A percentile compares a stretch with the other conserved stretches of the same genome.
phyloP scores from a whole-genome alignment of 1,284 basidiomycete genomes.

The Ustilago hordei region DNA sequence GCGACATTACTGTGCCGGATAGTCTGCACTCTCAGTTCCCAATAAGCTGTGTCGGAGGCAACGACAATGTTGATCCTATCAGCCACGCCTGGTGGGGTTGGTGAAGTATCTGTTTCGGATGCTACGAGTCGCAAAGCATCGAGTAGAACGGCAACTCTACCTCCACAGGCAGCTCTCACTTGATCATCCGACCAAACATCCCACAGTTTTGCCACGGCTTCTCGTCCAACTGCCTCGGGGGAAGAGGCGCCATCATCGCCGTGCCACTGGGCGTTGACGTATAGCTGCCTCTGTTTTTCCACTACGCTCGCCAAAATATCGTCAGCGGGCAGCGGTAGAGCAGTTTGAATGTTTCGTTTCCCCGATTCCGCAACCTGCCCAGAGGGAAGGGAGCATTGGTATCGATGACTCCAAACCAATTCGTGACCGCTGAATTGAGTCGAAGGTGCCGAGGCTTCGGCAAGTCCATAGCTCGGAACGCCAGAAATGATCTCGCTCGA shows the following conservation, averaged over 20 bases:
- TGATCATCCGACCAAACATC: slow-evolving; percentile 47
- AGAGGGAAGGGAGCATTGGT: slow-evolving; percentile 25
- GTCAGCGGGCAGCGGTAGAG: slow-evolving; percentile 23
- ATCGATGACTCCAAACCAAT: slow-evolving; percentile 47
- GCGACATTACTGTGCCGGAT: slow-evolving; percentile 32
- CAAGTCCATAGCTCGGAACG: neutral
- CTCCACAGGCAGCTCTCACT: slow-evolving; percentile 39
- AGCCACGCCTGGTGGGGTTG: neutral
- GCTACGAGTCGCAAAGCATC: slow-evolving; percentile 44
- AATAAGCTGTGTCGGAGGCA: slow-evolving; percentile 26
- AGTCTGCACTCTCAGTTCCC: slow-evolving; percentile 43
- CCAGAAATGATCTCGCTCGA: neutral
- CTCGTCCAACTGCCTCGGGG: slow-evolving; percentile 16
- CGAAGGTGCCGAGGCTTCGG: slow-evolving; percentile 16
- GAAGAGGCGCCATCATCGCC: slow-evolving; percentile 33
- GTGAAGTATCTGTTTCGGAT: slow-evolving; percentile 1
- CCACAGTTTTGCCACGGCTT: slow-evolving; percentile 40
- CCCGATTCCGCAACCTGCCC: slow-evolving; percentile 28
- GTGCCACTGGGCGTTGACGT: slow-evolving; percentile 43
- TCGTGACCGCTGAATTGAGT: slow-evolving; percentile 42
- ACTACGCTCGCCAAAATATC: slow-evolving; percentile 32
- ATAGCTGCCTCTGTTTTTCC: slow-evolving; percentile 48
- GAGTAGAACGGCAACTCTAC: slow-evolving; percentile 20
- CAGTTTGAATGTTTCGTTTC: slow-evolving; percentile 45
- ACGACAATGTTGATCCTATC: slow-evolving; percentile 26